These are phyloP conservation scores for Lactifluus echinatus DNA, from an alignment of 768 basidiomycete species.

Conservation along the genomic window DNA sequence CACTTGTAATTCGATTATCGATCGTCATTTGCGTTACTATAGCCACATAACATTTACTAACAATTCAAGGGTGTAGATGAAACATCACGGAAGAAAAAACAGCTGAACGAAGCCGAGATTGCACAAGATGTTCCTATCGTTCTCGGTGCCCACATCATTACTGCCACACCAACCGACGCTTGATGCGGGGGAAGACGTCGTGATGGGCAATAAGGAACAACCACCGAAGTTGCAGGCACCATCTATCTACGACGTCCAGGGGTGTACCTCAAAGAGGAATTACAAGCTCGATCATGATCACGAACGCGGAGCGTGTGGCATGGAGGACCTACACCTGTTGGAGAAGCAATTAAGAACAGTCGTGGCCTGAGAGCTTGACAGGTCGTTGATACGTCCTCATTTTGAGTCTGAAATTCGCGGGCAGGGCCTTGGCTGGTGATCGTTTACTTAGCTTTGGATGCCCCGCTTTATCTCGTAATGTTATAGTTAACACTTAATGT, in stretches of 20 bases:
- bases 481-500: no score
- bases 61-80: conserved; percentile 21
- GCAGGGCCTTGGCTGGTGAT: no score
- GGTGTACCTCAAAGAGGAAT: conserved; percentile 47
- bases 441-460: neutral
- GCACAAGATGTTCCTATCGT: conserved; percentile 45
- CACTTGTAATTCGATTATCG: no score
- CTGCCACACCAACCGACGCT: conserved; percentile 16
- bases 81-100: conserved; percentile 48
- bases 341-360: conserved; percentile 25
- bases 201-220: conserved; percentile 18
- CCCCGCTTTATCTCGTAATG: neutral
- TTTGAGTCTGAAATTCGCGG: neutral
- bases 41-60: no score
- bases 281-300: conserved; percentile 61
- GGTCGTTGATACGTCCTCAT: no score
- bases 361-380: neutral
- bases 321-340: conserved; percentile 51
- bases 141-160: conserved; percentile 43
- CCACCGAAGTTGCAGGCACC: neutral
- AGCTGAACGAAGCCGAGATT: conserved; percentile 62
- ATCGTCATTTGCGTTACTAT: no score
- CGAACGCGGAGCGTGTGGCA: conserved; percentile 57
- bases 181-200: neutral
- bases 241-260: conserved; percentile 44